Base-by-base conservation (phyloP, 306 rosid genomes). In the Lupinus albus region DNA sequence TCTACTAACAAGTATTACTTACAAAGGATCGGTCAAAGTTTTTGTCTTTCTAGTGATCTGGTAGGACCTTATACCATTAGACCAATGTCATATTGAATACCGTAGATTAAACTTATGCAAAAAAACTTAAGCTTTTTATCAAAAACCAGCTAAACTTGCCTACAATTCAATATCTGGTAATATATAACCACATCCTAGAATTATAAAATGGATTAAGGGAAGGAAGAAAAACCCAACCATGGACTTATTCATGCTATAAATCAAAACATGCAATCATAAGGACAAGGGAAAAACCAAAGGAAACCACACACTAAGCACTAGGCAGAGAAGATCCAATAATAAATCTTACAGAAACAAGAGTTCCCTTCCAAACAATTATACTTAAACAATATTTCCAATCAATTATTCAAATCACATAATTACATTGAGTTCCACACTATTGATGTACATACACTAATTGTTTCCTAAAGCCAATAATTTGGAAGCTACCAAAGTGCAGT, bases 341-440 rank as follows among this genome's bases (percentile, higher is more conserved):
- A 70, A 61, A 67, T 41, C 73, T 57, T 80, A 83, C 88, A 83
- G 33, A 46, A 63, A 63, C 84, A 80, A 25, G 30, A 25, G 10
- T 77, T 79, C 70, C 86, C 89, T 70, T 76, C 85, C 85, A 78
- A 85, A 79, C 47, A 85, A 76, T 74, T 79, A 77, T 61, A 59
- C 67, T 25, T 4, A 25, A 30, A 67, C 53, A 64, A 70, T 64
- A 75, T 58, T 75, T 42, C 66, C 65, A 76, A 75, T 70, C 84
- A 83, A 76, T 81, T 46, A 75, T 60, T 79, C 80, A 68, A 66
- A 51, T 35, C 60, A 60, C 72, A 57, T 67, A 71, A 68, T 71
- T 68, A 80, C 85, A 67, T 61, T 7, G 53, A n/a, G 67, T 68
- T 45, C 33, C 49, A 46, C 28, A 59, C 61, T 61, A 70, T 59